Evolutionary conservation across 345 rosid genomes (phyloP).

Genomic region (Eucalyptus marginata): DNA sequence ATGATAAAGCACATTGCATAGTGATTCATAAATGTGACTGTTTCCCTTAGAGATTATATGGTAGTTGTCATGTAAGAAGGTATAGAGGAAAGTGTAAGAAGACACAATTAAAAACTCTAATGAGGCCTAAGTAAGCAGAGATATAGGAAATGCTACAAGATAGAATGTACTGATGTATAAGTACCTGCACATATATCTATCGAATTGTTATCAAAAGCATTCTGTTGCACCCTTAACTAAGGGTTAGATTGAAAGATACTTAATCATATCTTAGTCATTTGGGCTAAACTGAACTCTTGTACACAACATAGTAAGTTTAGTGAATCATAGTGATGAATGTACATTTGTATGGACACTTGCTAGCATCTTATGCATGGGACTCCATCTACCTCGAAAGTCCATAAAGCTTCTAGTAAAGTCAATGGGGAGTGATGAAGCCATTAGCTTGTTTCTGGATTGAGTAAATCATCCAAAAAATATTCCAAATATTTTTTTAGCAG

Average conservation of each 20-base stretch:
- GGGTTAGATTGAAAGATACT: neutral
- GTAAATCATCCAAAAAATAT: neutral
- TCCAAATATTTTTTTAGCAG: neutral
- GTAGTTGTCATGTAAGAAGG: neutral
- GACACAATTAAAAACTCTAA: neutral
- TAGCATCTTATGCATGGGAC: neutral
- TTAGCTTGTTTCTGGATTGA: neutral
- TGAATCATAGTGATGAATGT: neutral
- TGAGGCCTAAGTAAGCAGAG: neutral
- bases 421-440: neutral
- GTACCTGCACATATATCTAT: neutral
- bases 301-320: neutral
- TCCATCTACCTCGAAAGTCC: neutral
- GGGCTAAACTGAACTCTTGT: neutral
- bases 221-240: neutral
- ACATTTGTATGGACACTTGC: neutral
- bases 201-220: neutral
- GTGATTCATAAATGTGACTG: neutral
- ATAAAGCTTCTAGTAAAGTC: neutral
- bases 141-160: neutral
- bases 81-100: neutral
- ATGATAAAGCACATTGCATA: neutral
- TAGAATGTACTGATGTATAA: neutral
- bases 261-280: neutral
- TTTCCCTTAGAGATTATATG: neutral